Percentiles rank a stretch among this genome's conserved stretches.
Evolutionary conservation across 139 green algal genomes (phyloP).

Genomic region (Dunaliella sp.): DNA sequence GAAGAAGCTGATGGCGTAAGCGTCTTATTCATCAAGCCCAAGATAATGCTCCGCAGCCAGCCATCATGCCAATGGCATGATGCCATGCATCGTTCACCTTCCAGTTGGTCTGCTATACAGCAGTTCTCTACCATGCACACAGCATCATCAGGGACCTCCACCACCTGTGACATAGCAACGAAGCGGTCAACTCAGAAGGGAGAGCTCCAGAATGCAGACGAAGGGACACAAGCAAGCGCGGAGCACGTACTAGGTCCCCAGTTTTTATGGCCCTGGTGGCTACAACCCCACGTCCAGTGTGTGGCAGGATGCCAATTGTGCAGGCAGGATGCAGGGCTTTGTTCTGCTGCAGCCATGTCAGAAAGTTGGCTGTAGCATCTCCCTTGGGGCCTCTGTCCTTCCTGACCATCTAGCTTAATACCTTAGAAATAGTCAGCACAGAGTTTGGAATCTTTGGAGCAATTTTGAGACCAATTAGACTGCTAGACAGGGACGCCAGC

Average conservation of each 20-base stretch:
- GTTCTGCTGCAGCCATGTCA: constrained; percentile 2
- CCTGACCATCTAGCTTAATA: no score
- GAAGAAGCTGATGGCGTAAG: neutral
- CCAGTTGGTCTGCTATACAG: constrained; percentile 39
- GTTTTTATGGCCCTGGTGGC: constrained; percentile 14
- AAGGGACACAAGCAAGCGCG: neutral
- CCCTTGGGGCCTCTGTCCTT: no score
- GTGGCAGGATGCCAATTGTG: neutral
- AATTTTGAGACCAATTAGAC: no score
- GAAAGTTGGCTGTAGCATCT: neutral
- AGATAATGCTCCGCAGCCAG: neutral
- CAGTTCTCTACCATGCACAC: constrained; percentile 59
- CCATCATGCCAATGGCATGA: neutral
- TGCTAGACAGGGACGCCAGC: no score
- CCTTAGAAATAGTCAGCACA: no score
- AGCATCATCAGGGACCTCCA: constrained; percentile 52
- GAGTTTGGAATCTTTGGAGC: no score
- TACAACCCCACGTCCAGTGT: constrained; percentile 21
- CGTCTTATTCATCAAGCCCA: neutral
- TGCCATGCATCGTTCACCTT: constrained; percentile 14
- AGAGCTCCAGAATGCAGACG: no score
- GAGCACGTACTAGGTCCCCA: constrained; percentile 13
- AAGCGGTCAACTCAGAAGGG: no score
- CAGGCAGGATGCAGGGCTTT: constrained; percentile 1
- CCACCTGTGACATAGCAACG: constrained; percentile 44